Base-by-base conservation (phyloP, 2,329 filamentous ascomycete genomes). In the Venturia asperata region DNA sequence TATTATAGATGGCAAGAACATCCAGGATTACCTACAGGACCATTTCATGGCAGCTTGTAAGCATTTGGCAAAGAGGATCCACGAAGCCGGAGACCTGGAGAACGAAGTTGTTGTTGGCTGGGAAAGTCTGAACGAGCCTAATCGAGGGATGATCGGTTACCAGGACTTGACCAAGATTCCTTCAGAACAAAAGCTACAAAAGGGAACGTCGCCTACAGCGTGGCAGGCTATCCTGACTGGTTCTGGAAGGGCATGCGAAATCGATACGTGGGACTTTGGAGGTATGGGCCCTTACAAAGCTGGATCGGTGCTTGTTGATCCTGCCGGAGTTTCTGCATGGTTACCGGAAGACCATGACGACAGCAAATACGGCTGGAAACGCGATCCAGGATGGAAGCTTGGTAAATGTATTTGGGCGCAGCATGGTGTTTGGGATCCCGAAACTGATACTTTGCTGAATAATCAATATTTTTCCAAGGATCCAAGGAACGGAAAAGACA, bases 331-430 rank as follows among this genome's bases (percentile, higher is more conserved):
- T 70, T 84, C 81, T 30, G 91, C 90, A 0, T 99, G 94, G 94
- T 77, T 99, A 30, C 86, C 91, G 1, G 79, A 80, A n/a, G 87
- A 86, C 66, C 91, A 93, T 73, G 89, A 96, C 71, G 94, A 99
- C 69, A 87, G 85, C 15, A 85, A 86, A 68, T 99, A 99, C 74
- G 91, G 91, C 43, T 99, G 91, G 87, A 92, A 89, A 73, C 85
- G 94, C 68, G 91, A 96, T 72, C 83, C 89, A 0, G 87, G 82
- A 9, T 99, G 94, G 94, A 92, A 88, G 74, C 79, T 99, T 21
- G 94, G 94, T n/a, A 86, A 95, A 75, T 97, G 94, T 72, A 75
- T 99, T 49, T 99, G 94, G 94, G 93, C 94, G 3, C 93, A 97
- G 72, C 92, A 99, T 74, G 93, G 92, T 1, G 86, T 99, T 6